Evolutionary conservation across 1,284 basidiomycete genomes (phyloP).

Genomic region (Ustilago hordei): DNA sequence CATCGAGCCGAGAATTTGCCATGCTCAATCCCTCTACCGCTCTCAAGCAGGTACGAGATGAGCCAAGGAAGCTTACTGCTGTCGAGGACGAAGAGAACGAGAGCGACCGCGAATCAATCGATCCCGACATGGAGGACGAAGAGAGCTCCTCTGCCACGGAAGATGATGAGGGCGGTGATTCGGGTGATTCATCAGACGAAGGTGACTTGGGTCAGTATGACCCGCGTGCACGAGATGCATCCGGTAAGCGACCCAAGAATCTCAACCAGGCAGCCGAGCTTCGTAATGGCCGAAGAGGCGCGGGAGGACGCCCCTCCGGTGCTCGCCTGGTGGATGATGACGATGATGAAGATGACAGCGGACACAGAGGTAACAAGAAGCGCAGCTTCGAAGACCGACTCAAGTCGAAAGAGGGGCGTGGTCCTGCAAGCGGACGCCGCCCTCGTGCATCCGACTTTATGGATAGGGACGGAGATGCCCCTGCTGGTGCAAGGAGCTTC

Average conservation of each 20-base stretch:
- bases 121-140: constrained; percentile 61
- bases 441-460: constrained; percentile 44
- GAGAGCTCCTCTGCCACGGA: constrained; percentile 14
- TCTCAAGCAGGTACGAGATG: constrained; percentile 38
- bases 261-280: constrained; percentile 68
- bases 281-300: constrained; percentile 66
- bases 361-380: constrained; percentile 44
- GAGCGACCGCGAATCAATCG: constrained; percentile 80
- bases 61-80: constrained; percentile 75
- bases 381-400: constrained; percentile 46
- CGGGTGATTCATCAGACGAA: constrained; percentile 71
- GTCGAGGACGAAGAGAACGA: constrained; percentile 89
- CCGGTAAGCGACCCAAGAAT: constrained; percentile 71
- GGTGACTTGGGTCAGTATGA: constrained; percentile 54
- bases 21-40: constrained; percentile 88
- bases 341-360: constrained; percentile 30
- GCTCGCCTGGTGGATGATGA: constrained; percentile 50
- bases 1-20: constrained; percentile 85
- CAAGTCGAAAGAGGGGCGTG: constrained; percentile 16
- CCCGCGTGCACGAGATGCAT: constrained; percentile 61
- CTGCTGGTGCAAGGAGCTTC: constrained; percentile 31
- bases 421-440: constrained; percentile 2
- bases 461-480: constrained; percentile 22
- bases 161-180: constrained; percentile 49
- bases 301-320: constrained; percentile 22